A percentile compares a stretch with the other conserved stretches of the same genome.
These are phyloP conservation scores for Eimeria maxima DNA, from an alignment of 169 alveolate genomes.

Conservation along the genomic window DNA sequence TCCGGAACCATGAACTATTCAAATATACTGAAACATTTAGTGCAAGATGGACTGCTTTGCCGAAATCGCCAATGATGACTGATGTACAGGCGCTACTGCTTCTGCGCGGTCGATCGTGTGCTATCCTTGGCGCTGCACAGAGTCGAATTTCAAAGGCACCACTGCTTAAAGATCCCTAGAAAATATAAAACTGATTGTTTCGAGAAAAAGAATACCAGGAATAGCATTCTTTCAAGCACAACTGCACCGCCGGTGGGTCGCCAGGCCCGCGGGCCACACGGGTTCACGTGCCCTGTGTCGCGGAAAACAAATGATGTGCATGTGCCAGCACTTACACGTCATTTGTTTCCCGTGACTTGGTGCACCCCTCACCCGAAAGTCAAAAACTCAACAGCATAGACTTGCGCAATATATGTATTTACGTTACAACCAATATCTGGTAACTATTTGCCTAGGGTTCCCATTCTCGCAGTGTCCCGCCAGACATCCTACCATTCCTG, in stretches of 20 bases:
- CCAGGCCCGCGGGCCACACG: not conserved
- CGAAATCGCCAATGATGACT: not conserved
- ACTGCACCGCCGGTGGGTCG: not conserved
- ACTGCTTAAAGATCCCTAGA: no score
- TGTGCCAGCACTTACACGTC: not conserved
- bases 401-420: not conserved
- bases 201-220: not conserved
- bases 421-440: not conserved
- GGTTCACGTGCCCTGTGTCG: not conserved
- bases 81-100: not conserved
- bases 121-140: not conserved
- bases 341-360: no score
- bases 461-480: not conserved
- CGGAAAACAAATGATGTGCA: not conserved
- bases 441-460: not conserved
- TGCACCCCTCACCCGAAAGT: not conserved
- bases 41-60: not conserved
- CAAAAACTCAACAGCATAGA: not conserved
- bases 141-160: no score
- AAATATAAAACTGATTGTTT: no score
- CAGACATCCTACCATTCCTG: no score
- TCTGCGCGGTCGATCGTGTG: not conserved
- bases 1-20: not conserved
- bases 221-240: not conserved
- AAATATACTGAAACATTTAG: not conserved